Evolutionary conservation across 805 yeast genomes (phyloP).

Genomic region (Candida krabiensis): DNA sequence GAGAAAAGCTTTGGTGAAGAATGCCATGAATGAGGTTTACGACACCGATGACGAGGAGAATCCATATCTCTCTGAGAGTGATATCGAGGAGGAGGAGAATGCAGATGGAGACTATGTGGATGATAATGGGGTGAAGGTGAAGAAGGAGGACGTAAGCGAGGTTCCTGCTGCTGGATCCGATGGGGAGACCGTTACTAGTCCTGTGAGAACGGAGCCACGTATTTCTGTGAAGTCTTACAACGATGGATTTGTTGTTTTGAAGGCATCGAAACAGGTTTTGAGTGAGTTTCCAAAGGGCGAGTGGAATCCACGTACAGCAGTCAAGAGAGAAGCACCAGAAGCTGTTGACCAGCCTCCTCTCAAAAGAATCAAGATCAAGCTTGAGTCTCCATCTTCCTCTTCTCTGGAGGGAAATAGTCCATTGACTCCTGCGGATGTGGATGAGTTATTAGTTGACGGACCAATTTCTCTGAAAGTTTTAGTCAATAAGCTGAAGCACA

Average conservation of each 20-base stretch:
- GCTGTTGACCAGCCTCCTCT: slow-evolving; percentile 21
- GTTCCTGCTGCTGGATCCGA: slow-evolving; percentile 31
- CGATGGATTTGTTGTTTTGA: slow-evolving; percentile 60
- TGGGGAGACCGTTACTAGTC: slow-evolving; percentile 17
- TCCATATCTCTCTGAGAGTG: slow-evolving; percentile 78
- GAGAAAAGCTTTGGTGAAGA: slow-evolving; percentile 76
- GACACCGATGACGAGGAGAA: slow-evolving; percentile 76
- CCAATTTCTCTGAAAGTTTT: slow-evolving; percentile 56
- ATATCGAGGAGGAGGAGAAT: slow-evolving; percentile 53
- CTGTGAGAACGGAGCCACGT: slow-evolving; percentile 14
- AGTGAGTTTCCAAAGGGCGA: slow-evolving; percentile 72
- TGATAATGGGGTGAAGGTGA: slow-evolving; percentile 31
- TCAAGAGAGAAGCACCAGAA: slow-evolving; percentile 26
- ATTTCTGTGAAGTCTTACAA: slow-evolving; percentile 42
- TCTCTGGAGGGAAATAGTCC: slow-evolving; percentile 28
- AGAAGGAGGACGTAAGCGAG: slow-evolving; percentile 40
- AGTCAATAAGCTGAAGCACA: slow-evolving; percentile 57
- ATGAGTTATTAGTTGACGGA: slow-evolving; percentile 55
- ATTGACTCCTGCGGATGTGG: slow-evolving; percentile 72
- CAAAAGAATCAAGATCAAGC: slow-evolving; percentile 31
- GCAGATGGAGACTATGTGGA: slow-evolving; percentile 21
- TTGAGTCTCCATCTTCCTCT: slow-evolving; percentile 20
- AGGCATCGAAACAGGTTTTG: slow-evolving; percentile 61
- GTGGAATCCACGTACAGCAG: slow-evolving; percentile 69
- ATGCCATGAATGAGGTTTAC: slow-evolving; percentile 85